Evolutionary conservation across 305 asterid species (phyloP).

Genomic region (Solanum hybrid): DNA sequence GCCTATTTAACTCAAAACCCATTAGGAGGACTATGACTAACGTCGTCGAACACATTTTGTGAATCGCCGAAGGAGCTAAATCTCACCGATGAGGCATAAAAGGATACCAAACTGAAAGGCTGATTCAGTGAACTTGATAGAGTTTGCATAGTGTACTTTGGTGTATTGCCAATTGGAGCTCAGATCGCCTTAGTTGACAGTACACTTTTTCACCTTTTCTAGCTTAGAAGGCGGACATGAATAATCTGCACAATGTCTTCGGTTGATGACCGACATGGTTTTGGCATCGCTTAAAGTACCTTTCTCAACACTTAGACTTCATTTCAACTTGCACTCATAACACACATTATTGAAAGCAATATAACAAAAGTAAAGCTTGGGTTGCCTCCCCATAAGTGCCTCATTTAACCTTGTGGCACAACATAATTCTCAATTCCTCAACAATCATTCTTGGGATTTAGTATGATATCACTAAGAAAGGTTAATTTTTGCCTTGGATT

Average conservation of each 20-base stretch:
- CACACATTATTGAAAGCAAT: background rate
- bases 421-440: background rate
- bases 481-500: background rate
- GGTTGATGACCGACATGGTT: background rate
- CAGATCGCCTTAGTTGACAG: background rate
- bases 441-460: background rate
- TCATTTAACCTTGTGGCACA: background rate
- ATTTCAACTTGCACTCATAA: background rate
- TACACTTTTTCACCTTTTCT: background rate
- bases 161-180: background rate
- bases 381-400: background rate
- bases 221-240: background rate
- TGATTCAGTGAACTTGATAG: background rate
- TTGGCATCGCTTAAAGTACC: background rate
- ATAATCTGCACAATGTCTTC: background rate
- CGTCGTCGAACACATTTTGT: background rate
- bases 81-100: background rate
- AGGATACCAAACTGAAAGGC: background rate
- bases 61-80: background rate
- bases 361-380: no score
- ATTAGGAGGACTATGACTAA: background rate
- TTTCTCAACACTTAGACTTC: background rate
- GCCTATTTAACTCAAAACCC: background rate
- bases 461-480: background rate
- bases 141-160: background rate